Base-by-base conservation (phyloP, 2,329 filamentous ascomycete species). In the Taxawa tesnikishii region DNA sequence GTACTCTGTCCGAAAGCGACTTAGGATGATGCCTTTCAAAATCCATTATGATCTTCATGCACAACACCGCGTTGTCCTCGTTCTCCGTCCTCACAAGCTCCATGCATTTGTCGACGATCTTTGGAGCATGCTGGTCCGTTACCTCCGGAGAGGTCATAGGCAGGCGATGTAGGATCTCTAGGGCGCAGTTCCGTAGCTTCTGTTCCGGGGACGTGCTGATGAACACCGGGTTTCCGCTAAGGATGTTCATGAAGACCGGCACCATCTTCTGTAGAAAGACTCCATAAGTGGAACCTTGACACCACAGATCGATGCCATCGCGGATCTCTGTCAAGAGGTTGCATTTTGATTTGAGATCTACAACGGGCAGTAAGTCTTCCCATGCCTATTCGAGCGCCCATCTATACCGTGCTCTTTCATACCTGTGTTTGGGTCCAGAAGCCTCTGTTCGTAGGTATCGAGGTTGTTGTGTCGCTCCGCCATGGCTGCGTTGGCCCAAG, bases 1-100 rank as follows among this genome's bases (percentile, higher is more conserved):
- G 88, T 3, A 94, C 87, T 52, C 83, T 85, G 36, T 73, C 69
- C n/a, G 63, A 60, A 6, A 94, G 75, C 25, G 46, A 47, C 60
- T 88, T 92, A 36, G 79, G 74, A 57, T 96, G 88, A 51, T 94
- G 84, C 29, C 90, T 78, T 69, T 93, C 84, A 42, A 96, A 79
- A 52, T 99, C 90, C 65, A 94, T 94, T 31, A 93, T 84, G 10
- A 88, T 93, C 66, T 98, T 98, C 61, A 99, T 84, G 54, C 88
- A 94, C 40, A 98, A 64, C n/a, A 92, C 84, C 2, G 88, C 90
- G 67, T 98, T 99, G 41, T 99, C 90, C 59, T 99, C 90, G 48
- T 98, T 98, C 58, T 99, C 90, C 26, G 75, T 79, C 44, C 79
- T 77, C 38, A 96, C 85, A 37, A 98, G 64, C 33, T 74, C 72